These are phyloP conservation scores for Cladophialophora bantiana DNA, from an alignment of 2,329 filamentous ascomycete genomes.

Conservation along the genomic window DNA sequence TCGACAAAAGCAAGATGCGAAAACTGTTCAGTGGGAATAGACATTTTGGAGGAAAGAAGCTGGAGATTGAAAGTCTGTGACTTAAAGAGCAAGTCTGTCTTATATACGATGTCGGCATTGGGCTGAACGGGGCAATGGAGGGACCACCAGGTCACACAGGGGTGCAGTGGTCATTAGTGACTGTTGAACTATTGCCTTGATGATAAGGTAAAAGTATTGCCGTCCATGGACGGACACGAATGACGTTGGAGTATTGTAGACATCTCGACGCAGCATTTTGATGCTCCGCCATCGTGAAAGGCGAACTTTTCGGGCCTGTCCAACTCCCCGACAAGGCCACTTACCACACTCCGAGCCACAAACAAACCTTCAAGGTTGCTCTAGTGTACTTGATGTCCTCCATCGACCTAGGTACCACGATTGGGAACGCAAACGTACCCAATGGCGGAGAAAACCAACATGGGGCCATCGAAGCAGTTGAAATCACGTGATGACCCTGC, in stretches of 20 bases:
- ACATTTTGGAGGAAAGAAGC: constrained; percentile 22
- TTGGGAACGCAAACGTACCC: constrained; percentile 2
- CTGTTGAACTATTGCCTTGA: constrained; percentile 19
- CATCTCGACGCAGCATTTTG: constrained; percentile 14
- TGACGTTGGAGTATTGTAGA: constrained; percentile 8
- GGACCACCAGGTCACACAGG: constrained; percentile 18
- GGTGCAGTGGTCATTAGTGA: constrained; percentile 16
- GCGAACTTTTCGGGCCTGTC: background rate
- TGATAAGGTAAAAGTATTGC: constrained; percentile 21
- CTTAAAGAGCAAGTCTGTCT: constrained; percentile 3
- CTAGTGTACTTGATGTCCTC: background rate
- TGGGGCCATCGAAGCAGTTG: background rate
- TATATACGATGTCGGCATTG: constrained; percentile 8
- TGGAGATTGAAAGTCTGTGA: background rate
- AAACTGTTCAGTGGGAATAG: constrained; percentile 31
- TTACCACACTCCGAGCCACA: constrained; percentile 16
- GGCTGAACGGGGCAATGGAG: constrained; percentile 10
- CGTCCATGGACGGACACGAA: constrained; percentile 17
- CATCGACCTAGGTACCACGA: constrained; percentile 8
- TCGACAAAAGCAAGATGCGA: constrained; percentile 27
- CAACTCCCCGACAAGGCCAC: constrained; percentile 10
- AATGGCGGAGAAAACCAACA: constrained; percentile 7
- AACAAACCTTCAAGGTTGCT: constrained; percentile 8
- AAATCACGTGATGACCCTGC: constrained; percentile 16
- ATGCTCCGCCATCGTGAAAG: constrained; percentile 23